Percentiles rank a stretch among this genome's conserved stretches.
phyloP scores from a whole-genome alignment of 352 stramenopile genomes.

The Globisporangium ultimum region DNA sequence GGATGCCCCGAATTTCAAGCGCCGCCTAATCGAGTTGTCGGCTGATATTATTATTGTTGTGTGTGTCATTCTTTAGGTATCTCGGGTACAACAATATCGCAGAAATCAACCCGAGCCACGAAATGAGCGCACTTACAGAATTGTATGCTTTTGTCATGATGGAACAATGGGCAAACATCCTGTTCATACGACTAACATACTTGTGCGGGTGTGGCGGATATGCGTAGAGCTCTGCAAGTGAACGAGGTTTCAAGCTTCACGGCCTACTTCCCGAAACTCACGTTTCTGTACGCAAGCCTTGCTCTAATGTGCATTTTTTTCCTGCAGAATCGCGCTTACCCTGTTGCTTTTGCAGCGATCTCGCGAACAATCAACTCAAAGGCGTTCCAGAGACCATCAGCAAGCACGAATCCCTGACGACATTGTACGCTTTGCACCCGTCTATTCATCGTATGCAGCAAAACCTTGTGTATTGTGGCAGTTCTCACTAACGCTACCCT shows the following conservation, averaged over 20 bases:
- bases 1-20: too few species aligned
- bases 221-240: background rate
- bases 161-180: background rate
- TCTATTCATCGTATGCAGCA: background rate
- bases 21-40: too few species aligned
- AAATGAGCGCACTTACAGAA: background rate
- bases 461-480: too few species aligned
- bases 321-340: too few species aligned
- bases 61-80: background rate
- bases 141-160: background rate
- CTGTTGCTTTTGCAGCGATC: background rate
- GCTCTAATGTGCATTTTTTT: background rate
- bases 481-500: too few species aligned
- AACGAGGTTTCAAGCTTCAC: conserved; percentile 3
- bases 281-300: background rate
- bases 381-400: background rate
- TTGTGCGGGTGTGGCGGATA: background rate
- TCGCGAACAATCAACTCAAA: conserved; percentile 5
- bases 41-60: too few species aligned
- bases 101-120: background rate
- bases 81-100: conserved; percentile 3
- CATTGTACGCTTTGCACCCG: background rate
- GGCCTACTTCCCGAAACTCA: background rate
- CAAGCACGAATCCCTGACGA: conserved; percentile 1
- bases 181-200: background rate